Evolutionary conservation across 306 rosid genomes (phyloP).

Genomic region (Lathyrus sativus): DNA sequence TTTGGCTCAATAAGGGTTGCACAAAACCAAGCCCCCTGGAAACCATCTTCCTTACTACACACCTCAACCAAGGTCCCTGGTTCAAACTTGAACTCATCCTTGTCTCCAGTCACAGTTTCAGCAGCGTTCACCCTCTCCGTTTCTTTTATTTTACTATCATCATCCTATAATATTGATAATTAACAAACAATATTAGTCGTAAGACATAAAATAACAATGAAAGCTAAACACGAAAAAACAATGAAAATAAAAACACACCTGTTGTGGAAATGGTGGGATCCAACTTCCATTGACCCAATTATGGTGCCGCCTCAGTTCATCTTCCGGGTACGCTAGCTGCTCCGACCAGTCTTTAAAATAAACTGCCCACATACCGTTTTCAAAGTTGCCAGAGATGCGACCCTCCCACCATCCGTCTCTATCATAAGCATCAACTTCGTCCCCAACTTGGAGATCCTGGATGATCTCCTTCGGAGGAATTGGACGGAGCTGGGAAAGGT

Average conservation of each 20-base stretch:
- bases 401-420: slow-evolving; percentile 79
- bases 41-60: slow-evolving; percentile 69
- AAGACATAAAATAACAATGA: no score
- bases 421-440: slow-evolving; percentile 57
- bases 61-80: slow-evolving; percentile 63
- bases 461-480: slow-evolving; percentile 36
- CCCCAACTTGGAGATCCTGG: slow-evolving; percentile 47
- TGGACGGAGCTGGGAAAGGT: slow-evolving; percentile 52
- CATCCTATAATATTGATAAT: neutral
- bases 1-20: slow-evolving; percentile 38
- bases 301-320: slow-evolving; percentile 52
- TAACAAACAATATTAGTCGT: slow-evolving; percentile 3
- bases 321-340: slow-evolving; percentile 45
- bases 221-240: neutral
- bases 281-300: slow-evolving; percentile 52
- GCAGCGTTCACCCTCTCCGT: neutral
- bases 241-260: neutral
- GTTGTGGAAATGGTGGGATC: slow-evolving; percentile 44
- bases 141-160: slow-evolving; percentile 32
- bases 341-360: slow-evolving; percentile 53
- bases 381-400: slow-evolving; percentile 29
- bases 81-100: slow-evolving; percentile 27
- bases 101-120: slow-evolving; percentile 13
- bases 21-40: slow-evolving; percentile 73
- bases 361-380: slow-evolving; percentile 41